A percentile compares a stretch with the other conserved stretches of the same genome.
Evolutionary conservation across 371 early-diverging fungal genomes (phyloP).

Genomic region (Chytridium lagenaria): DNA sequence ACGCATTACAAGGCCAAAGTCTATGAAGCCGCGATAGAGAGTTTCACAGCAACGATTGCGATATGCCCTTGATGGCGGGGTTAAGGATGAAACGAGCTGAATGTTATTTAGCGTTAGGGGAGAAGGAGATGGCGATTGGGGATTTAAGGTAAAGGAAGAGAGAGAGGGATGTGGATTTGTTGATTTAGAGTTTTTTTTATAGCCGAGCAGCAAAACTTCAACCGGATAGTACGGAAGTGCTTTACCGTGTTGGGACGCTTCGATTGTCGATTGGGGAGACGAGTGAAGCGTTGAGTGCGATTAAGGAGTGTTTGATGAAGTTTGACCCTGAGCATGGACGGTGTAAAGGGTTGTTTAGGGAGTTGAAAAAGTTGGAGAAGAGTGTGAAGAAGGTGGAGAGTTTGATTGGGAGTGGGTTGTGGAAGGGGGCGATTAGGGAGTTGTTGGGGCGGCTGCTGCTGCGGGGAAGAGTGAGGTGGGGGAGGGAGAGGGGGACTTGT

Average conservation of each 20-base stretch:
- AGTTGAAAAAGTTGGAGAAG: conserved; percentile 81
- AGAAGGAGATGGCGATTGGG: conserved; percentile 81
- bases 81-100: conserved; percentile 64
- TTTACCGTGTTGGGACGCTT: conserved; percentile 72
- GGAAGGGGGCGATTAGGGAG: conserved; percentile 70
- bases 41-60: conserved; percentile 61
- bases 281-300: conserved; percentile 67
- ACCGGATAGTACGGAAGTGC: conserved; percentile 67
- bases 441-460: conserved; percentile 54
- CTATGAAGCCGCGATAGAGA: conserved; percentile 69
- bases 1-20: conserved; percentile 51
- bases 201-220: conserved; percentile 74
- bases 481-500: conserved; percentile 52
- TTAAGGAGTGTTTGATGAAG: conserved; percentile 85
- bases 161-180: conserved; percentile 81
- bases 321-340: conserved; percentile 89
- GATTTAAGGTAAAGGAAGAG: conserved; percentile 76
- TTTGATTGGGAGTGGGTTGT: conserved; percentile 63
- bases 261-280: conserved; percentile 75
- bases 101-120: conserved; percentile 72
- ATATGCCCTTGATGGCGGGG: conserved; percentile 29
- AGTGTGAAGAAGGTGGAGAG: conserved; percentile 65
- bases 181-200: conserved; percentile 64
- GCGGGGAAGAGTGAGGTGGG: neutral
- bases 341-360: conserved; percentile 77